Conservation (phyloP, 75 land plant species). For the Pinus tabuliformis region DNA sequence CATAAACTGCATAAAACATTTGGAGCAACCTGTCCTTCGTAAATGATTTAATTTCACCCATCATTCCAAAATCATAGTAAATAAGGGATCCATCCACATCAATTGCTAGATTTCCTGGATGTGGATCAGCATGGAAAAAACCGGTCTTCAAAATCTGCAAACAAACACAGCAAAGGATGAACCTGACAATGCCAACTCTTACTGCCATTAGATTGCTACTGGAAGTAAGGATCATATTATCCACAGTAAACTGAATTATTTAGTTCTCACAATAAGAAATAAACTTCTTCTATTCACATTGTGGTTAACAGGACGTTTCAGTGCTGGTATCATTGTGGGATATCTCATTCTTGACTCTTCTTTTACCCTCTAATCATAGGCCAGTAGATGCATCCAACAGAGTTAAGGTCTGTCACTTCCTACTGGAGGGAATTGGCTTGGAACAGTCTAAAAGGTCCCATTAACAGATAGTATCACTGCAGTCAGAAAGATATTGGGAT, state of each 20-base stretch:
- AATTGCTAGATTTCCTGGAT: constrained; percentile 96
- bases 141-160: constrained; percentile 93
- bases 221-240: background rate
- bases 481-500: background rate
- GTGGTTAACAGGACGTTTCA: background rate
- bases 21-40: constrained; percentile 83
- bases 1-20: constrained; percentile 95
- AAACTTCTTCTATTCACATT: background rate
- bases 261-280: background rate
- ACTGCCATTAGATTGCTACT: background rate
- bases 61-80: constrained; percentile 99
- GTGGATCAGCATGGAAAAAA: constrained; percentile 99
- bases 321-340: background rate
- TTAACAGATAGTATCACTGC: background rate
- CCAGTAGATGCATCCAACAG: background rate
- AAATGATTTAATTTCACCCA: constrained; percentile 95
- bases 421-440: background rate
- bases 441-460: background rate
- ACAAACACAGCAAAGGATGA: background rate
- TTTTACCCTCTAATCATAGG: background rate
- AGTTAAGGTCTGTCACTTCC: background rate
- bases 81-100: constrained; percentile 86
- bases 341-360: background rate
- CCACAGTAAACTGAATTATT: background rate
- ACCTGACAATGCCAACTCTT: background rate